Evolutionary conservation across 176 grass and related monocot species (phyloP).

Genomic region (Elaeis guineensis): DNA sequence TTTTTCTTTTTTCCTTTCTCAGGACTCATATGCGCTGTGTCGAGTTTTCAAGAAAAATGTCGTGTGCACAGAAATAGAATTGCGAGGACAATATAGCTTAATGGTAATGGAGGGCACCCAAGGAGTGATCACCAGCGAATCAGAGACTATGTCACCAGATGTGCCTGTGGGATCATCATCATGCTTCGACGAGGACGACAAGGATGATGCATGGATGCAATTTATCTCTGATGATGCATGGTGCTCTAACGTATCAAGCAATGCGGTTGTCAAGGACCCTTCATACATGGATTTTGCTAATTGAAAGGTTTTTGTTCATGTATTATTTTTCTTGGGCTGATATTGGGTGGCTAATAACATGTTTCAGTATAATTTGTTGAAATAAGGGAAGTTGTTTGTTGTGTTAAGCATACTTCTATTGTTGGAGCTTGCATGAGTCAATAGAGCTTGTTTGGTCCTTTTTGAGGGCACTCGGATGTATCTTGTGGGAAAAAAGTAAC

Average conservation of each 20-base stretch:
- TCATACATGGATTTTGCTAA: constrained; percentile 29
- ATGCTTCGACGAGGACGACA: constrained; percentile 41
- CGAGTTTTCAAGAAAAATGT: constrained; percentile 87
- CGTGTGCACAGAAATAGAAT: constrained; percentile 47
- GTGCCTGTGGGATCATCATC: constrained; percentile 51
- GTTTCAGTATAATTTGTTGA: too few species aligned
- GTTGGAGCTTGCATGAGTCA: too few species aligned
- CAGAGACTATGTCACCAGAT: constrained; percentile 47
- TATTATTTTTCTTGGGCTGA: too few species aligned
- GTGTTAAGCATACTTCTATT: too few species aligned
- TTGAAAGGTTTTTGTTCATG: constrained; percentile 31
- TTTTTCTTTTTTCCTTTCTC: constrained; percentile 2
- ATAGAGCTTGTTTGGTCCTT: too few species aligned
- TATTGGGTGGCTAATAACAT: too few species aligned
- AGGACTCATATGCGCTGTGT: constrained; percentile 74
- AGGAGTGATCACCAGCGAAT: constrained; percentile 31
- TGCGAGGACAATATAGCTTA: constrained; percentile 59
- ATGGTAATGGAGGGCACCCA: constrained; percentile 39
- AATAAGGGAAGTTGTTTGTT: too few species aligned
- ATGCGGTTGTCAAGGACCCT: constrained; percentile 39
- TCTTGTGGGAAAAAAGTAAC: too few species aligned
- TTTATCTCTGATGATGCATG: constrained; percentile 85
- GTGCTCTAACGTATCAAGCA: constrained; percentile 40
- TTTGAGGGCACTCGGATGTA: too few species aligned
- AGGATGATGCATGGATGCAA: constrained; percentile 90